Conservation (phyloP, 2,329 filamentous ascomycete species). For the Aspergillus tamarii region DNA sequence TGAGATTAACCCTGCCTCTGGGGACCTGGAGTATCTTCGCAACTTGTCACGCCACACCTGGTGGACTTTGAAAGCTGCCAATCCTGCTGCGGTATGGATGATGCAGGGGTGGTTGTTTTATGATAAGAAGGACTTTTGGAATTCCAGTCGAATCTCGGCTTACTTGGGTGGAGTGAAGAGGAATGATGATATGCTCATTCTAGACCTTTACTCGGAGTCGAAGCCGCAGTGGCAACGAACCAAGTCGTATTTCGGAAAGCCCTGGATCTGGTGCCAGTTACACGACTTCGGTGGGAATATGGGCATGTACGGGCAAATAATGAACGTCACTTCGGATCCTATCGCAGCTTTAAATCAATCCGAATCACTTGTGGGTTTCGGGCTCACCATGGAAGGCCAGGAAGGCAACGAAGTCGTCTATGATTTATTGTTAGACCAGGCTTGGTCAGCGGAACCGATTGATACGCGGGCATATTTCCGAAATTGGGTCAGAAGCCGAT, state of each 20-base stretch:
- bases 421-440: background rate
- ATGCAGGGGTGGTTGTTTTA: constrained; percentile 61
- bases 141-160: constrained; percentile 23
- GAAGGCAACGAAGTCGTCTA: background rate
- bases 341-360: background rate
- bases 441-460: background rate
- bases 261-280: constrained; percentile 59
- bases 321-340: constrained; percentile 45
- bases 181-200: constrained; percentile 39
- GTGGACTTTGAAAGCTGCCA: constrained; percentile 47
- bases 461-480: background rate
- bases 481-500: background rate
- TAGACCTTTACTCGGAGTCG: constrained; percentile 56
- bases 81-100: constrained; percentile 55
- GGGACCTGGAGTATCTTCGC: background rate
- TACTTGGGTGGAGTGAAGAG: background rate
- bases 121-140: constrained; percentile 52
- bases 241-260: constrained; percentile 54
- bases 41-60: background rate
- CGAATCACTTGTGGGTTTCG: background rate
- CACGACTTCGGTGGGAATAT: constrained; percentile 56
- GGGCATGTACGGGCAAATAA: constrained; percentile 55
- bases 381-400: background rate
- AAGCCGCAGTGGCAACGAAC: constrained; percentile 52
- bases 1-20: background rate